Conservation (phyloP, 495 filamentous ascomycete genomes). For the Astrothelium macrocarpum region DNA sequence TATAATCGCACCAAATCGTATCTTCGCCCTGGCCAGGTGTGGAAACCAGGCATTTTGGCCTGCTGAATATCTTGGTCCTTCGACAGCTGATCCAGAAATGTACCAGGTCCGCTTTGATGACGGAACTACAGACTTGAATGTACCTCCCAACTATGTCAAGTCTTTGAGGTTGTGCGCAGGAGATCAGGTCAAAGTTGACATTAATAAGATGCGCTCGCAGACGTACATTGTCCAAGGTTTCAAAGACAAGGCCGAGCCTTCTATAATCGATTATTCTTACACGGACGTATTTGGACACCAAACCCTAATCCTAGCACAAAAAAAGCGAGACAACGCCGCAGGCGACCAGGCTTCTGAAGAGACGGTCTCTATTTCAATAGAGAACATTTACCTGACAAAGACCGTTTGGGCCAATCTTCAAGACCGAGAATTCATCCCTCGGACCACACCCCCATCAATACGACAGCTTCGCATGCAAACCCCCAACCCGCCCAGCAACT, state of each 20-base stretch:
- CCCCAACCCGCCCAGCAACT: neutral
- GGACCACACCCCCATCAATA: neutral
- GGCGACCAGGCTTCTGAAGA: neutral
- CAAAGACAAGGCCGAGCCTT: slow-evolving; percentile 15
- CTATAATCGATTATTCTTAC: slow-evolving; percentile 16
- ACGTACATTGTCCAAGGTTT: slow-evolving; percentile 33
- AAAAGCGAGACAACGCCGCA: slow-evolving; percentile 26
- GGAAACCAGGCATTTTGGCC: slow-evolving; percentile 29
- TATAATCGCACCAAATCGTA: slow-evolving; percentile 21
- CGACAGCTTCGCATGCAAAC: slow-evolving; percentile 13
- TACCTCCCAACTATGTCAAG: slow-evolving; percentile 21
- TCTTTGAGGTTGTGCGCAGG: slow-evolving; percentile 30
- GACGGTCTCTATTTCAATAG: slow-evolving; percentile 24
- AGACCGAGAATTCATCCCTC: slow-evolving; percentile 24
- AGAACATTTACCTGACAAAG: slow-evolving; percentile 29
- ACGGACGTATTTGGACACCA: slow-evolving; percentile 29
- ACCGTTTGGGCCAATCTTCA: slow-evolving; percentile 28
- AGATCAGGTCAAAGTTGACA: slow-evolving; percentile 36
- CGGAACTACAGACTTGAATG: slow-evolving; percentile 18
- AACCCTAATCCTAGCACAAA: slow-evolving; percentile 23
- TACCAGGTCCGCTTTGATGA: slow-evolving; percentile 35
- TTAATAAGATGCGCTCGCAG: slow-evolving; percentile 27
- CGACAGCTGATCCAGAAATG: slow-evolving; percentile 1
- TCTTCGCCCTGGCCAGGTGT: slow-evolving; percentile 35
- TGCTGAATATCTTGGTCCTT: slow-evolving; percentile 29